Conservation (phyloP, 208 protist genomes). For the Crithidia expoeki region DNA sequence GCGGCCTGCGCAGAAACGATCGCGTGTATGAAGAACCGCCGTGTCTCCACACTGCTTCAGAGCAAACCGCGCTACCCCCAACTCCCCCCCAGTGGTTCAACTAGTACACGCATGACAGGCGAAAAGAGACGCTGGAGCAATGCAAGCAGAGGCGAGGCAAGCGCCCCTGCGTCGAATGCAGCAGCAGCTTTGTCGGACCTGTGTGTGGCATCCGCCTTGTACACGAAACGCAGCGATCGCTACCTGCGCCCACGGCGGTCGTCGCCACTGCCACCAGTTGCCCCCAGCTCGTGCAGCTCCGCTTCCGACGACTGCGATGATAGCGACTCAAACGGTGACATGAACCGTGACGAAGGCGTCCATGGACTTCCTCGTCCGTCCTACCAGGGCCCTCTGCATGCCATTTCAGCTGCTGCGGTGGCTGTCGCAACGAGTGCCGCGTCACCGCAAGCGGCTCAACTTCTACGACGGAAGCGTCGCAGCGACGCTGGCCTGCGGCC, state of each 20-base stretch:
- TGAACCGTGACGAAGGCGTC: no score
- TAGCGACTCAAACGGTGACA: no score
- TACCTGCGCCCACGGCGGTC: conserved; percentile 17
- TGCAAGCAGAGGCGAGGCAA: not conserved
- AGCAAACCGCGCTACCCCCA: conserved; percentile 29
- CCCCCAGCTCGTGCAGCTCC: conserved; percentile 29
- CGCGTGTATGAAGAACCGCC: conserved; percentile 1
- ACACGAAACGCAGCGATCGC: conserved; percentile 12
- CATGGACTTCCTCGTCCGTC: not conserved
- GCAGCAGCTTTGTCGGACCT: not conserved
- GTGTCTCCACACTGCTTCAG: conserved; percentile 17
- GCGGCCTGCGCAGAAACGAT: conserved; percentile 15
- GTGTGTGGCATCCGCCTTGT: conserved; percentile 4
- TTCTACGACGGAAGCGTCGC: conserved; percentile 1
- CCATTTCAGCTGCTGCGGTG: not conserved
- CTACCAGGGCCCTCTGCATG: conserved; percentile 12
- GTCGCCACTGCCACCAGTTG: conserved; percentile 28
- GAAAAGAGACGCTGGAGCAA: not conserved
- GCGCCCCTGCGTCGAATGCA: not conserved
- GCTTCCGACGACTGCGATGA: conserved; percentile 2
- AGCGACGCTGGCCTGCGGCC: not conserved
- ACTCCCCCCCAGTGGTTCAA: not conserved
- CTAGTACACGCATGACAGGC: no score
- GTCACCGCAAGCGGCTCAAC: not conserved
- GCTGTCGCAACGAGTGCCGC: not conserved